Percentiles rank a stretch among this genome's conserved stretches.
phyloP scores from a whole-genome alignment of 805 yeast genomes.

The Kregervanrija pseudodelftensis region DNA sequence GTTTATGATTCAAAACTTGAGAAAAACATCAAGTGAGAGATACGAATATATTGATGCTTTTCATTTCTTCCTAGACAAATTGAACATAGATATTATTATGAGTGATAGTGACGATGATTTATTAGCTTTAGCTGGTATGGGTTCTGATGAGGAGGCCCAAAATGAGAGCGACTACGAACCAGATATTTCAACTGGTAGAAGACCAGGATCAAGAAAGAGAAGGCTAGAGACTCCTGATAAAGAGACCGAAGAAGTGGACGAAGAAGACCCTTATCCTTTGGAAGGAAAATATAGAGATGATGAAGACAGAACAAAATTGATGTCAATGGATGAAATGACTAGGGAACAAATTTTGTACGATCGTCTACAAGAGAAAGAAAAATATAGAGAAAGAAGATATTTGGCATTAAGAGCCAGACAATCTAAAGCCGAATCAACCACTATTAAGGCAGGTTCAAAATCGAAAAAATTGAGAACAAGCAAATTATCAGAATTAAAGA shows the following conservation, averaged over 20 bases:
- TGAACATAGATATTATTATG: slow-evolving; percentile 32
- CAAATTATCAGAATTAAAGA: slow-evolving; percentile 29
- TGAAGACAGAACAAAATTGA: slow-evolving; percentile 55
- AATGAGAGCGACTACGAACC: slow-evolving; percentile 32
- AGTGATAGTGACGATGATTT: slow-evolving; percentile 82
- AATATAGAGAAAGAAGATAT: slow-evolving; percentile 74
- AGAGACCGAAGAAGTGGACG: slow-evolving; percentile 33
- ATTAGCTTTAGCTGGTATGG: slow-evolving; percentile 87
- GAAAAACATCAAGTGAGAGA: too few species aligned
- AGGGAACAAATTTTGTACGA: slow-evolving; percentile 89
- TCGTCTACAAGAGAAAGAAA: slow-evolving; percentile 86
- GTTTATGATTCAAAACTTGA: too few species aligned
- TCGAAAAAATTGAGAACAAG: slow-evolving; percentile 26
- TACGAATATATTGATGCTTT: too few species aligned
- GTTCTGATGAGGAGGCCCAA: slow-evolving; percentile 38
- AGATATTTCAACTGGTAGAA: slow-evolving; percentile 17
- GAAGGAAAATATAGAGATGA: slow-evolving; percentile 89
- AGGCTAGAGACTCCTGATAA: slow-evolving; percentile 24
- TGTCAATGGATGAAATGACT: slow-evolving; percentile 82
- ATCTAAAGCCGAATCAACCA: slow-evolving; percentile 34
- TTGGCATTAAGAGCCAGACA: slow-evolving; percentile 76
- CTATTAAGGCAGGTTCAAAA: slow-evolving; percentile 21
- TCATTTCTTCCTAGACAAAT: not conserved
- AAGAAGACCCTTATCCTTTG: slow-evolving; percentile 77
- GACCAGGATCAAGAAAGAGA: slow-evolving; percentile 14